Percentiles rank a stretch among this genome's conserved stretches.
These are phyloP conservation scores for Clausena lansium DNA, from an alignment of 345 rosid species.

Conservation along the genomic window DNA sequence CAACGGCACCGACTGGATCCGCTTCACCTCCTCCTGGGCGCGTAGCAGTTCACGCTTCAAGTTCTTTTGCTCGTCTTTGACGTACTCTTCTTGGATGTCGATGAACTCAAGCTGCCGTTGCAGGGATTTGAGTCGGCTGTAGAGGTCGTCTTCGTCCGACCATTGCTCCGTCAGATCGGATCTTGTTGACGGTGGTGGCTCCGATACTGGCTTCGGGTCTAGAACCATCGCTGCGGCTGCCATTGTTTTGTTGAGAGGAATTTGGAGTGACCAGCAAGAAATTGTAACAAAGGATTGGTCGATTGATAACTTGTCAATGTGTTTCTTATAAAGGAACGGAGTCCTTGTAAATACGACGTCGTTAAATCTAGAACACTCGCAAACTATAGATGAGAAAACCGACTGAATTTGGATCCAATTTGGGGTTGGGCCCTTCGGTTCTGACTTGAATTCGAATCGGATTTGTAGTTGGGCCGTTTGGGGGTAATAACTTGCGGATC, in stretches of 20 bases:
- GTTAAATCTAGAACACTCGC: background rate
- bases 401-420: no score
- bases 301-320: no score
- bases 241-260: constrained; percentile 25
- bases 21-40: constrained; percentile 96
- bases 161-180: constrained; percentile 19
- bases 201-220: constrained; percentile 48
- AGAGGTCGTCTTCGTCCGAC: constrained; percentile 81
- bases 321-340: no score
- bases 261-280: constrained; percentile 17
- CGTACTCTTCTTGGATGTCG: constrained; percentile 93
- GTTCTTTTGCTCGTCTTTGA: constrained; percentile 96
- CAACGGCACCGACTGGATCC: constrained; percentile 94
- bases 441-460: no score
- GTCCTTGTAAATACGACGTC: background rate
- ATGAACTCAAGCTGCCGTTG: constrained; percentile 86
- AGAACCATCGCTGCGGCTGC: constrained; percentile 54
- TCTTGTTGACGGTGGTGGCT: constrained; percentile 22
- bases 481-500: no score
- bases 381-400: no score
- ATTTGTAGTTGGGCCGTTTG: background rate
- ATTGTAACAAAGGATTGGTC: background rate
- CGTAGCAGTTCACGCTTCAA: constrained; percentile 84
- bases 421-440: no score
- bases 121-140: constrained; percentile 70